These are phyloP conservation scores for Phyllosticta citrichinensis DNA, from an alignment of 2,329 filamentous ascomycete species.

Conservation along the genomic window DNA sequence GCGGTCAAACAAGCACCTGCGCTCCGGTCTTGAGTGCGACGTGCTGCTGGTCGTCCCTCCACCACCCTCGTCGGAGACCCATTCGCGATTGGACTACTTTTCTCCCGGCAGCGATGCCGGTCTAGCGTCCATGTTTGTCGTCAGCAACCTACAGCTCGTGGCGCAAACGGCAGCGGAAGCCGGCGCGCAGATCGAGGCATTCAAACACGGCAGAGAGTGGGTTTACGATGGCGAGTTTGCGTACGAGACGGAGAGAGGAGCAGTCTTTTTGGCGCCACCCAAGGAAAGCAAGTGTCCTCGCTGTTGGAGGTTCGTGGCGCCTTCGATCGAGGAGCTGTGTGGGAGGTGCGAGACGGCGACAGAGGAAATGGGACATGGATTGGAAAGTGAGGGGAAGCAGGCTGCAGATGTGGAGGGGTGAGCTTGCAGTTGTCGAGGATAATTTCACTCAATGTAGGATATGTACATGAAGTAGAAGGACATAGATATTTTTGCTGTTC, in stretches of 20 bases:
- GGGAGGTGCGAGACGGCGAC: conserved; percentile 50
- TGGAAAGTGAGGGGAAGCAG: neutral
- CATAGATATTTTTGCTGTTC: too few species aligned
- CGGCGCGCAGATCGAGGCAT: conserved; percentile 12
- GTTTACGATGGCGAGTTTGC: conserved; percentile 21
- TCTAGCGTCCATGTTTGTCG: conserved; percentile 33
- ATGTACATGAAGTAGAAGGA: too few species aligned
- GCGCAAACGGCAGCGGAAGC: conserved; percentile 7
- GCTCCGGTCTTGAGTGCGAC: conserved; percentile 69
- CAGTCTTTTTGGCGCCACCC: conserved; percentile 28
- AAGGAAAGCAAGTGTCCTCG: conserved; percentile 62
- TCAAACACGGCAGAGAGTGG: conserved; percentile 22
- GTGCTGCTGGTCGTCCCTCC: conserved; percentile 46
- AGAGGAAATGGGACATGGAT: conserved; percentile 42
- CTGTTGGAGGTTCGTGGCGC: conserved; percentile 81
- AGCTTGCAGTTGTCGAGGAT: neutral
- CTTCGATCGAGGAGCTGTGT: conserved; percentile 58
- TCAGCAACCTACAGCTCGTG: conserved; percentile 26
- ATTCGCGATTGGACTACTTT: conserved; percentile 8
- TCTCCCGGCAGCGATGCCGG: conserved; percentile 14
- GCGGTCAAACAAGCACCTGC: conserved; percentile 59
- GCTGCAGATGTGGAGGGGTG: neutral
- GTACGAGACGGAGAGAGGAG: conserved; percentile 17
- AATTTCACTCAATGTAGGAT: neutral
- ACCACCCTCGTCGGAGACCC: conserved; percentile 14